These are phyloP conservation scores for Entomophthora muscae DNA, from an alignment of 371 early-diverging fungal species.

Conservation along the genomic window DNA sequence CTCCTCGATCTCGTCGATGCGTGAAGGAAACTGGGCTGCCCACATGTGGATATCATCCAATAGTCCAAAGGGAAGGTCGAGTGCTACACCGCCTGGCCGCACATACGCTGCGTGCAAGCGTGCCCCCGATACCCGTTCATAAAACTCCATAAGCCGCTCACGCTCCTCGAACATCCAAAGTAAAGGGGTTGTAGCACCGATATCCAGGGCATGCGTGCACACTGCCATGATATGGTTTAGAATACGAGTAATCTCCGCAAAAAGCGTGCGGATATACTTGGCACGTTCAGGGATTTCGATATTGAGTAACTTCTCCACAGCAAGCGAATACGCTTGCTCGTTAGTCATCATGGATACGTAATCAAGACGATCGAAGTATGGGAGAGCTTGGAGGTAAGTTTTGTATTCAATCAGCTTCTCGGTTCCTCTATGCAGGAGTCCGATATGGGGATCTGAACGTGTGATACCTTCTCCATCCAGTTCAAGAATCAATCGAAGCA, in stretches of 20 bases:
- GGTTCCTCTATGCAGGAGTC: conserved; percentile 92
- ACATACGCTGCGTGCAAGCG: conserved; percentile 96
- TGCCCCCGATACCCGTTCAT: conserved; percentile 95
- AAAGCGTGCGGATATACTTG: conserved; percentile 90
- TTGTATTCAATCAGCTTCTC: conserved; percentile 98
- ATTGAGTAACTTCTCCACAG: conserved; percentile 94
- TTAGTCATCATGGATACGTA: conserved; percentile 97
- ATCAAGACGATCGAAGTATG: conserved; percentile 96
- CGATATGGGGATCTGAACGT: conserved; percentile 93
- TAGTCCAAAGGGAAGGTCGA: conserved; percentile 82
- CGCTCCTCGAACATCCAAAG: conserved; percentile 98
- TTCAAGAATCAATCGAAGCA: conserved; percentile 90
- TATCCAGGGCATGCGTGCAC: conserved; percentile 91
- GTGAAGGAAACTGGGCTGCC: conserved; percentile 73
- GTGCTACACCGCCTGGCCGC: conserved; percentile 90
- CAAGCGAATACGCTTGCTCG: conserved; percentile 86
- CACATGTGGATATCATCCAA: conserved; percentile 89
- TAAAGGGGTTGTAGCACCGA: conserved; percentile 94
- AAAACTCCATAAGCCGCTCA: conserved; percentile 95
- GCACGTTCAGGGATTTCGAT: conserved; percentile 88
- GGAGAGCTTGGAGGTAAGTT: conserved; percentile 91
- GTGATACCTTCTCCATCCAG: conserved; percentile 82
- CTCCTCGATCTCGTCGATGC: conserved; percentile 91
- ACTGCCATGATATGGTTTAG: conserved; percentile 96
- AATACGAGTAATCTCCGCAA: conserved; percentile 93